Conservation (phyloP, 768 basidiomycete genomes). For the Paxillus rubicundulus region DNA sequence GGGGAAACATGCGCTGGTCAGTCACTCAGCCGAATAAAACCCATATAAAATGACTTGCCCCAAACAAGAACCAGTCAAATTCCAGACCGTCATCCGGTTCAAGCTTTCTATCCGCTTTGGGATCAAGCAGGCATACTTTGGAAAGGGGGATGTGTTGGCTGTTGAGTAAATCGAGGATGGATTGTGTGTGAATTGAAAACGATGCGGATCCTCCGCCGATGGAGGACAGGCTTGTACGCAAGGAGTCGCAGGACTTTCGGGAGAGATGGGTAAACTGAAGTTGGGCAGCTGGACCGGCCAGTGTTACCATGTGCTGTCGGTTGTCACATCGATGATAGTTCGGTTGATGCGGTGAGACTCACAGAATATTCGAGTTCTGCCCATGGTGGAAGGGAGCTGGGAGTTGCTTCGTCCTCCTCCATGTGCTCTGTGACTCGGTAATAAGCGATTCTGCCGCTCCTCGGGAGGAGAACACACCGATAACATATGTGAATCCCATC, state of each 20-base stretch:
- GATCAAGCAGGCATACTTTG: constrained; percentile 90
- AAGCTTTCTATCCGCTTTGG: constrained; percentile 69
- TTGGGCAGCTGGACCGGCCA: constrained; percentile 62
- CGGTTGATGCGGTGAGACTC: constrained; percentile 17
- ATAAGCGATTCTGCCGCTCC: neutral
- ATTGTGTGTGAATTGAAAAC: constrained; percentile 25
- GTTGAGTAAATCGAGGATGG: constrained; percentile 14
- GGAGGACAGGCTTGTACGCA: constrained; percentile 33
- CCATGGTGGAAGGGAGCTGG: constrained; percentile 79
- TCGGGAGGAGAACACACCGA: constrained; percentile 40
- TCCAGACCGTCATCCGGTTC: constrained; percentile 75
- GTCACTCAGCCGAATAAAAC: neutral
- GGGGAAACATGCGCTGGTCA: neutral
- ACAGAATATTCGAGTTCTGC: constrained; percentile 90
- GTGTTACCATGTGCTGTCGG: constrained; percentile 74
- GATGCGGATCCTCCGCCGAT: constrained; percentile 11
- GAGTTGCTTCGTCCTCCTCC: constrained; percentile 85
- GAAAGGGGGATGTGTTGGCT: constrained; percentile 39
- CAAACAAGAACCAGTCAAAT: constrained; percentile 91
- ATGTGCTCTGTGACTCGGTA: constrained; percentile 66
- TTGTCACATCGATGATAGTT: neutral
- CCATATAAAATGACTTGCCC: constrained; percentile 46
- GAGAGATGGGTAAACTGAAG: constrained; percentile 90
- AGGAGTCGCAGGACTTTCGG: constrained; percentile 54
- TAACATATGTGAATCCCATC: constrained; percentile 55